Evolutionary conservation across 2,329 filamentous ascomycete genomes (phyloP), one percentile per base, ranked within the genome.

Genomic region (Xylariaceae sp.): DNA sequence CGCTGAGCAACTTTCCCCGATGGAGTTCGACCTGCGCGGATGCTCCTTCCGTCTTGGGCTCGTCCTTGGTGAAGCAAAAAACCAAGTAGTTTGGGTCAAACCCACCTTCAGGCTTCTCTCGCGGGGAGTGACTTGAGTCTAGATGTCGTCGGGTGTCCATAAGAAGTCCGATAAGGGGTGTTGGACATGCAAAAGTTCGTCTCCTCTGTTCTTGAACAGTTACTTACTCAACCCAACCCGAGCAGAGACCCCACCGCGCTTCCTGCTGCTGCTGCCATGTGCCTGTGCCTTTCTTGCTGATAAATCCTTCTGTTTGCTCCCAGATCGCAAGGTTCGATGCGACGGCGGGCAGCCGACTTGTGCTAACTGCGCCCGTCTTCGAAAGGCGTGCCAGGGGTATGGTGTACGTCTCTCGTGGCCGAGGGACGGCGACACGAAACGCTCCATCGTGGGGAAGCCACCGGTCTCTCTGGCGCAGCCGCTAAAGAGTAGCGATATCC

Each of bases 171-270:
- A 5, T 14, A 38, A 21, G 26, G 38, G 44, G 31, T 47, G 44
- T 23, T 47, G 44, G 44, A 47, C 44, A n/a, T 47, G 44, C 26
- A 47, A 44, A 47, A 41, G 44, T 47, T 32, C 6, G 21, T 24
- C 6, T 17, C 9, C 19, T 18, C 18, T 27, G 13, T 23, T 13
- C 29, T n/a, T n/a, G n/a, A n/a, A n/a, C n/a, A n/a, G n/a, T n/a
- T n/a, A n/a, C n/a, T n/a, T n/a, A n/a, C n/a, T n/a, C n/a, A n/a
- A n/a, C n/a, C n/a, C n/a, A n/a, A n/a, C n/a, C n/a, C n/a, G n/a
- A n/a, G n/a, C n/a, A n/a, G n/a, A n/a, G n/a, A n/a, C n/a, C n/a
- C n/a, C n/a, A n/a, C n/a, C n/a, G n/a, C n/a, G n/a, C n/a, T n/a
- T n/a, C n/a, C n/a, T n/a, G n/a, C n/a, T n/a, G n/a, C n/a, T n/a